Conservation (phyloP, 345 rosid genomes). For the Toxicodendron radicans region DNA sequence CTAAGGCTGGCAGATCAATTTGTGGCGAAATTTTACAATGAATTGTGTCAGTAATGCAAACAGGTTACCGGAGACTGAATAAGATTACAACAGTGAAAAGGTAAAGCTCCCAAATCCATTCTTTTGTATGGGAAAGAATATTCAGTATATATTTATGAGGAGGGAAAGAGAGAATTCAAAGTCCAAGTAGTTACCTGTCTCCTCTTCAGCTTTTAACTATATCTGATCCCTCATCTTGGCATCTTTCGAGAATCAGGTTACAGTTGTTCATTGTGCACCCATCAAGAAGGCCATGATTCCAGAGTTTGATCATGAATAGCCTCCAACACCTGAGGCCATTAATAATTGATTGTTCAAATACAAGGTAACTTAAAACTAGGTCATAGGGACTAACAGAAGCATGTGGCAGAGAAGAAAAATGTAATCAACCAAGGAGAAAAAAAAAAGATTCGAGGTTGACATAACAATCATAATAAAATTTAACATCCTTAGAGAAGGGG, state of each 20-base stretch:
- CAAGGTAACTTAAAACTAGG: too few relatives aligned
- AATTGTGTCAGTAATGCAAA: constrained; percentile 5
- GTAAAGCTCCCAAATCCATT: background rate
- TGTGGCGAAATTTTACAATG: background rate
- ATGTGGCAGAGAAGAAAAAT: background rate
- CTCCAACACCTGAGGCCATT: constrained; percentile 80
- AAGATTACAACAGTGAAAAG: constrained; percentile 4
- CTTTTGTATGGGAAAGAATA: constrained; percentile 15
- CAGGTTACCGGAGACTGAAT: background rate
- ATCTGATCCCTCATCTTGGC: constrained; percentile 30
- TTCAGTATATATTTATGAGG: background rate
- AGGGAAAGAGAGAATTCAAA: background rate
- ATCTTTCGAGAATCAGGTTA: constrained; percentile 57
- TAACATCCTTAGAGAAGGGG: too few relatives aligned
- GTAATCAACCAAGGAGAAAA: background rate
- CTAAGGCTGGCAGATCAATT: too few relatives aligned
- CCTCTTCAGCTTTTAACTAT: constrained; percentile 22
- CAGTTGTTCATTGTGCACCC: constrained; percentile 87
- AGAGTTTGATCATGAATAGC: constrained; percentile 87
- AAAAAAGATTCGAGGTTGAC: background rate
- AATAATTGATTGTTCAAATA: background rate
- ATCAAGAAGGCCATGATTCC: constrained; percentile 98
- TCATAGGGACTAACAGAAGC: background rate
- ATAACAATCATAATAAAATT: background rate
- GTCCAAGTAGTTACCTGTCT: background rate